phyloP scores from a whole-genome alignment of 2,329 filamentous ascomycete genomes.

The Penicillium sp. region DNA sequence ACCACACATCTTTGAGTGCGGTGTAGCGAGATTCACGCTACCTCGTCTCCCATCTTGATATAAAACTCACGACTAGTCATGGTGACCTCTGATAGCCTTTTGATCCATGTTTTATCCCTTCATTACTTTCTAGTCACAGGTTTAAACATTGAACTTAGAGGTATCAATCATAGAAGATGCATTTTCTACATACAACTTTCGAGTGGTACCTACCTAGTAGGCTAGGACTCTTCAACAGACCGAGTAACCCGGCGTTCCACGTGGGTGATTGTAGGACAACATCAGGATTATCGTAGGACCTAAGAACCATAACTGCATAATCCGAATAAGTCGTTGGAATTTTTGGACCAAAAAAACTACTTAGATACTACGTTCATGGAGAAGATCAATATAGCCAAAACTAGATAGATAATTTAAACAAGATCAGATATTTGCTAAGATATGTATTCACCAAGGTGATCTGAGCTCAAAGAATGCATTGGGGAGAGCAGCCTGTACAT shows the following conservation, averaged over 20 bases:
- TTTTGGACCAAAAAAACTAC: not conserved
- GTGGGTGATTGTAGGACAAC: not conserved
- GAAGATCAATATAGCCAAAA: constrained; percentile 10
- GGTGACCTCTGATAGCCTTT: not conserved
- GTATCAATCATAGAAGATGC: not conserved
- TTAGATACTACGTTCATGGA: not conserved
- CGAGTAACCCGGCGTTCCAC: not conserved
- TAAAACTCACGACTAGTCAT: not conserved
- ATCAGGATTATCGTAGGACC: not conserved
- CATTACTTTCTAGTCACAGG: not conserved
- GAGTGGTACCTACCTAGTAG: not conserved
- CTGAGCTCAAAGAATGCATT: constrained; percentile 1
- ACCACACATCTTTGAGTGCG: not conserved
- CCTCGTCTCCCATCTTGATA: not conserved
- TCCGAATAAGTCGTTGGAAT: not conserved
- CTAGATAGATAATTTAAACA: not conserved
- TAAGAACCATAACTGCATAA: not conserved
- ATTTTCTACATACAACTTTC: not conserved
- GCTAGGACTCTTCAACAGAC: too few species aligned
- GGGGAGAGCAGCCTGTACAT: constrained; percentile 21
- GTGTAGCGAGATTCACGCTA: not conserved
- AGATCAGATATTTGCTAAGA: constrained; percentile 9
- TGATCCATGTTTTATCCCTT: not conserved
- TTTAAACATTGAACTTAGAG: not conserved
- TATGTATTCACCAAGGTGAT: constrained; percentile 20